Base-by-base conservation (phyloP, 345 rosid species). In the Syzygium aqueum region DNA sequence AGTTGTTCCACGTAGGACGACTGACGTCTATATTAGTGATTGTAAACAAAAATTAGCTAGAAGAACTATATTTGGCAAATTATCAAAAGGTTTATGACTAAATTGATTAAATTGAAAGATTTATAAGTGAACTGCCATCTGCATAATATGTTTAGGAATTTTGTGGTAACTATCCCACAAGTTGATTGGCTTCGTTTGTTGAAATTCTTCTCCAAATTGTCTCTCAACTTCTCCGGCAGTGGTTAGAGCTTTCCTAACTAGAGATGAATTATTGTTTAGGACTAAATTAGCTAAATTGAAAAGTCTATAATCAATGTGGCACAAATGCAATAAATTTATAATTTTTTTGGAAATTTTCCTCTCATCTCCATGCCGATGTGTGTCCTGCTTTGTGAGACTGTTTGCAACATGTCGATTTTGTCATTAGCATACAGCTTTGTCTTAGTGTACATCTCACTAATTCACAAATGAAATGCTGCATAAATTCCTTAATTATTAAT, bases 291-390 rank as follows among this genome's bases (percentile, higher is more conserved):
- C 7, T 43, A 43, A 43, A 43, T 43, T 43, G 46, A 43, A 43
- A 43, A 5, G 46, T 43, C 46, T 43, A 43, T 7, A 43, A 43
- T 43, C 7, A 1, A 43, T 1, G 1, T 43, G 46, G 46, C 46
- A 43, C 1, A 43, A 43, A 43, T 43, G 46, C 46, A 43, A 43
- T 43, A 43, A 43, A 43, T 43, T 43, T 43, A 43, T 43, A 43
- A 43, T 43, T 43, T 43, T 43, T 43, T 43, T 43, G 46, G 46
- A 43, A 43, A 43, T 43, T 43, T 43, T 43, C 46, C 46, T 43
- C 98, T 94, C 82, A 85, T 96, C 37, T 93, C 95, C 4, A 94
- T 97, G 53, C 96, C 95, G 11, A 90, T 95, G 90, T 97, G 95
- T 65, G 96, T 94, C 77, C 95, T 93, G 13, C 88, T 94, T 94